Conservation (phyloP, 2,329 filamentous ascomycete genomes). For the Davidsoniella neocaledoniae region DNA sequence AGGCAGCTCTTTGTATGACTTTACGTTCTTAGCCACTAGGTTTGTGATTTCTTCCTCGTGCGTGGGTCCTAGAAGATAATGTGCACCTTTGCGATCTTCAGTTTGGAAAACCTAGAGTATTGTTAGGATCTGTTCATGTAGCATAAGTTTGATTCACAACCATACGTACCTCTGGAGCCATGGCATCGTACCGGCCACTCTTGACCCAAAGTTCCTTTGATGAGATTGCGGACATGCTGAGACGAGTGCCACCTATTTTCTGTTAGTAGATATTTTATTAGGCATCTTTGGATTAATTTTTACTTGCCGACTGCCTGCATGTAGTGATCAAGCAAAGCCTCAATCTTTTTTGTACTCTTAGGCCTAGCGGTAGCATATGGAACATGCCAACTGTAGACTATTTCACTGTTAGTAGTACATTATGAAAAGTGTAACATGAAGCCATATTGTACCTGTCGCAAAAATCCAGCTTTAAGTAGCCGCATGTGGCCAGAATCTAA, state of each 20-base stretch:
- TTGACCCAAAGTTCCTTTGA: conserved; percentile 69
- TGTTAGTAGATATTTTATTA: neutral
- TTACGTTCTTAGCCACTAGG: conserved; percentile 54
- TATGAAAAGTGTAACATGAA: neutral
- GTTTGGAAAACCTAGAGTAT: conserved; percentile 55
- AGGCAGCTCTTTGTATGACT: conserved; percentile 75
- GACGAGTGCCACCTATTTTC: conserved; percentile 52
- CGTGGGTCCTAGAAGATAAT: conserved; percentile 71
- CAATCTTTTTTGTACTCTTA: conserved; percentile 76
- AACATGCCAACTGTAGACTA: conserved; percentile 81
- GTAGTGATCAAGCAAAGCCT: conserved; percentile 69
- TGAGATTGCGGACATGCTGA: conserved; percentile 71
- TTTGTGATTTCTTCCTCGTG: conserved; percentile 93
- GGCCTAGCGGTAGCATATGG: conserved; percentile 74
- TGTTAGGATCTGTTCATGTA: neutral
- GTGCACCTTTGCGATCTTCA: conserved; percentile 56
- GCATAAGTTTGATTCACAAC: neutral
- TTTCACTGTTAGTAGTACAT: neutral
- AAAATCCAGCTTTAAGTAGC: conserved; percentile 47
- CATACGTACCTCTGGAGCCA: conserved; percentile 48
- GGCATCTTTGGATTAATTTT: neutral
- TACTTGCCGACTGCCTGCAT: conserved; percentile 55
- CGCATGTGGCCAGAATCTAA: conserved; percentile 11
- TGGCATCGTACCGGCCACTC: conserved; percentile 62
- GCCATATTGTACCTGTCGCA: conserved; percentile 43